Conservation (phyloP, 2,329 filamentous ascomycete species). For the Colletotrichum limetticola region DNA sequence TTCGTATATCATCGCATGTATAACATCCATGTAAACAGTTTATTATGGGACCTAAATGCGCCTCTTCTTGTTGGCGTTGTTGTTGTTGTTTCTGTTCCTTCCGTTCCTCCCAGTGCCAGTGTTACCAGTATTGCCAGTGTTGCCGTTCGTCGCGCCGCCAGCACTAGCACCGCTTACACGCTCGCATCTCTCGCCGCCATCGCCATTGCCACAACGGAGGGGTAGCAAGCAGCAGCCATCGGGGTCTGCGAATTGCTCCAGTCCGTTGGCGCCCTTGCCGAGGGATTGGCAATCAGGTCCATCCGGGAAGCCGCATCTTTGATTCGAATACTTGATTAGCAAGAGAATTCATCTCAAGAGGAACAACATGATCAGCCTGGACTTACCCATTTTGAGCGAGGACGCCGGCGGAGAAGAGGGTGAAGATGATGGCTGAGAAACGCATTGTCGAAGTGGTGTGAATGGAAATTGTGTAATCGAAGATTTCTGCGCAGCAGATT, state of each 20-base stretch:
- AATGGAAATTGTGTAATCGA: not conserved
- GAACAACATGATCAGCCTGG: not conserved
- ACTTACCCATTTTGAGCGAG: conserved; percentile 6
- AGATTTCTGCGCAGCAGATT: not conserved
- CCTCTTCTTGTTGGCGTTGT: not conserved
- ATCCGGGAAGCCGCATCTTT: conserved; percentile 14
- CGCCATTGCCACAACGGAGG: conserved; percentile 8
- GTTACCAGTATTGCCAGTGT: not conserved
- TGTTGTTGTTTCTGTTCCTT: not conserved
- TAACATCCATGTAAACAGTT: not conserved
- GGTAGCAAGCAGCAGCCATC: conserved; percentile 17
- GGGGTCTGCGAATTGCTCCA: conserved; percentile 21
- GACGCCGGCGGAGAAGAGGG: not conserved
- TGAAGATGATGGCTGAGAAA: not conserved
- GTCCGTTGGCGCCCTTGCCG: not conserved
- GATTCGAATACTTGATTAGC: not conserved
- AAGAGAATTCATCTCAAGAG: not conserved
- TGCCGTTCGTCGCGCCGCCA: not conserved
- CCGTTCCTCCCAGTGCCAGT: not conserved
- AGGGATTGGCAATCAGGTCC: conserved; percentile 14
- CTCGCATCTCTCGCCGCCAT: conserved; percentile 22
- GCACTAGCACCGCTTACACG: not conserved
- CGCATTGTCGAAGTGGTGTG: not conserved
- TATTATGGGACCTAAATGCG: not conserved
- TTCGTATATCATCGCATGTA: too few species aligned